Percentiles rank a stretch among this genome's conserved stretches.
Evolutionary conservation across 1,139 yeast genomes (phyloP).

Genomic region (Yamadazyma trypodendri): DNA sequence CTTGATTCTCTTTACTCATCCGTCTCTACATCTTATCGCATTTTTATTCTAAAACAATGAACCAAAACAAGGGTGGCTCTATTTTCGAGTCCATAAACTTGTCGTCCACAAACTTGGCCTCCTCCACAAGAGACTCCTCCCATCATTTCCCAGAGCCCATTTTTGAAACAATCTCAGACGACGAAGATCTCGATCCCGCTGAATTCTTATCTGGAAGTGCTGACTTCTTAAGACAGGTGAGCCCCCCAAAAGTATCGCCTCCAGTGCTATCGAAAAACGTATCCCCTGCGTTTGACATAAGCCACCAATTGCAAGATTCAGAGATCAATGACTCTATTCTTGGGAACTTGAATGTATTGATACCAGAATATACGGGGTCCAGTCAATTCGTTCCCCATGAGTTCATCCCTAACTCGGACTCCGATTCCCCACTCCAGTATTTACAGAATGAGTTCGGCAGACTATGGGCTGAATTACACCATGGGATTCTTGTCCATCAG

Average conservation of each 20-base stretch:
- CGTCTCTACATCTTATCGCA: constrained; percentile 2
- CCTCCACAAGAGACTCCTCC: constrained; percentile 11
- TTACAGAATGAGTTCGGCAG: constrained; percentile 22
- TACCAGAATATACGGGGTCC: not conserved
- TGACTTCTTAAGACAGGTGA: constrained; percentile 2
- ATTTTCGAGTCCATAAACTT: constrained; percentile 19
- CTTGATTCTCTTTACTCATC: no score
- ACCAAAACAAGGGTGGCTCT: constrained; percentile 1
- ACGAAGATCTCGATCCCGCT: constrained; percentile 30
- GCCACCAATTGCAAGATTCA: not conserved
- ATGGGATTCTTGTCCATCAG: constrained; percentile 24
- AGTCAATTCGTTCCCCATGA: not conserved
- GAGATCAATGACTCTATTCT: constrained; percentile 11
- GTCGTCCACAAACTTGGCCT: constrained; percentile 19
- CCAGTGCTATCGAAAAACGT: no score
- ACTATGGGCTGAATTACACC: constrained; percentile 23
- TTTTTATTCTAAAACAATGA: not conserved
- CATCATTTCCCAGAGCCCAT: not conserved
- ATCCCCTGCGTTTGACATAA: not conserved
- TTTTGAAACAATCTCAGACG: constrained; percentile 21
- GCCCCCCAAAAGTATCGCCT: not conserved
- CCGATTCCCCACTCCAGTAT: constrained; percentile 27
- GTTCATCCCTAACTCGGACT: not conserved
- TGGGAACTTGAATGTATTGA: constrained; percentile 11
- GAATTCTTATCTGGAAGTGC: constrained; percentile 27